Percentiles rank a stretch among this genome's conserved stretches.
Conservation (phyloP, 2,329 filamentous ascomycete genomes). For the Aspergillus amoenus region DNA sequence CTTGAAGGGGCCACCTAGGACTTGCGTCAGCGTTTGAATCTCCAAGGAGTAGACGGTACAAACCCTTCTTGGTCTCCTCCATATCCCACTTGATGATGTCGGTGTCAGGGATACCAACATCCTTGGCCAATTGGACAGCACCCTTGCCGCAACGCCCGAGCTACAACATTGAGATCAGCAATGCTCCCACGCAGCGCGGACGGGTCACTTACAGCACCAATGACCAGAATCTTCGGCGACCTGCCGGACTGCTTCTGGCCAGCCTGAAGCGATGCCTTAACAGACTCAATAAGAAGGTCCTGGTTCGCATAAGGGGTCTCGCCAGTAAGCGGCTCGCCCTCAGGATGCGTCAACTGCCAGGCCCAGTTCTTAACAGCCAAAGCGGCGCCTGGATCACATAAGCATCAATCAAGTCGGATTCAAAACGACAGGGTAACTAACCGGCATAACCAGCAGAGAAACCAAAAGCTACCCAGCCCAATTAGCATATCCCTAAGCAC, state of each 20-base stretch:
- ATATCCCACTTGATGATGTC: slow-evolving; percentile 77
- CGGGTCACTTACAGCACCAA: slow-evolving; percentile 61
- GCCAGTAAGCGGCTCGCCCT: slow-evolving; percentile 64
- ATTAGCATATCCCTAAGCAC: slow-evolving; percentile 5
- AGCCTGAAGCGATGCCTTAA: slow-evolving; percentile 68
- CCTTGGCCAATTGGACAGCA: slow-evolving; percentile 75
- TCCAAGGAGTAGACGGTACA: slow-evolving; percentile 1
- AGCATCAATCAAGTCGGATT: background rate
- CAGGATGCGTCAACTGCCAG: slow-evolving; percentile 72
- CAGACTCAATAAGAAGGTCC: slow-evolving; percentile 67
- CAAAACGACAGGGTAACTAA: slow-evolving; percentile 20
- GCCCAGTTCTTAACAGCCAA: slow-evolving; percentile 79
- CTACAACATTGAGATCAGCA: slow-evolving; percentile 19
- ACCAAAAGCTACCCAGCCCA: slow-evolving; percentile 39
- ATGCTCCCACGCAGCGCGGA: background rate
- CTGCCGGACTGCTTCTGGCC: slow-evolving; percentile 67
- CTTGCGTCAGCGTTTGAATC: slow-evolving; percentile 18
- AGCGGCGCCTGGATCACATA: slow-evolving; percentile 54
- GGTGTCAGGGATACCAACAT: slow-evolving; percentile 68
- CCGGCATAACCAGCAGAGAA: slow-evolving; percentile 74
- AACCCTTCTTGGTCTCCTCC: slow-evolving; percentile 69
- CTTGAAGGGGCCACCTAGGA: slow-evolving; percentile 65
- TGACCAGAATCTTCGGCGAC: slow-evolving; percentile 74
- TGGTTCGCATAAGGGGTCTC: slow-evolving; percentile 65
- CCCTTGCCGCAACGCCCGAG: slow-evolving; percentile 73